These are phyloP conservation scores for Penicillium dipodomyicola DNA, from an alignment of 495 filamentous ascomycete genomes.

Conservation along the genomic window DNA sequence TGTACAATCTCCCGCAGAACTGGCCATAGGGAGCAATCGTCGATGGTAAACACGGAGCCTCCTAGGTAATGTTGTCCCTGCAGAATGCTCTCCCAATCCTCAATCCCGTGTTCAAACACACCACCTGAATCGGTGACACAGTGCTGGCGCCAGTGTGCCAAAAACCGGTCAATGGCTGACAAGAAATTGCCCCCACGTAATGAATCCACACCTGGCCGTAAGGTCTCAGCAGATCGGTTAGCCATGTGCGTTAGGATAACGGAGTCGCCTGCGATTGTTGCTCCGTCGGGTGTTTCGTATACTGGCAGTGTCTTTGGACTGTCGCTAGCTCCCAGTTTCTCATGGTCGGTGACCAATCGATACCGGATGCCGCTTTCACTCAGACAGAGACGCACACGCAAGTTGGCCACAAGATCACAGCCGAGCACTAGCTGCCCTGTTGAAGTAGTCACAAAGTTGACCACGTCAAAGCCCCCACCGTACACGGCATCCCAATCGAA, in stretches of 20 bases:
- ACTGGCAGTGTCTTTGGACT: constrained; percentile 17
- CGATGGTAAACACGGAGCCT: constrained; percentile 54
- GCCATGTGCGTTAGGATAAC: constrained; percentile 35
- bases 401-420: constrained; percentile 53
- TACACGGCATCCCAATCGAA: constrained; percentile 83
- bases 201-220: constrained; percentile 33
- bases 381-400: constrained; percentile 55
- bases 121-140: constrained; percentile 13
- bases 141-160: constrained; percentile 33
- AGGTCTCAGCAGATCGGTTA: constrained; percentile 21
- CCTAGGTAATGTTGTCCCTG: constrained; percentile 54
- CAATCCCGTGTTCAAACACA: constrained; percentile 24
- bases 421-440: constrained; percentile 54
- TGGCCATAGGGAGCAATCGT: constrained; percentile 73
- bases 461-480: constrained; percentile 80
- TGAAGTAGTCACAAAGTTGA: constrained; percentile 63
- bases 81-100: constrained; percentile 51
- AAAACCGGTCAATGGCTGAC: constrained; percentile 33
- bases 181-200: constrained; percentile 35
- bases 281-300: constrained; percentile 32
- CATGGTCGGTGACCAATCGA: constrained; percentile 25
- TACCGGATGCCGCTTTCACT: constrained; percentile 59
- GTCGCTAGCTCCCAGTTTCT: background rate
- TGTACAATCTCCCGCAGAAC: constrained; percentile 59
- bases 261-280: constrained; percentile 33